A percentile compares a stretch with the other conserved stretches of the same genome.
These are phyloP conservation scores for Neospora caninum DNA, from an alignment of 169 alveolate genomes.

Conservation along the genomic window DNA sequence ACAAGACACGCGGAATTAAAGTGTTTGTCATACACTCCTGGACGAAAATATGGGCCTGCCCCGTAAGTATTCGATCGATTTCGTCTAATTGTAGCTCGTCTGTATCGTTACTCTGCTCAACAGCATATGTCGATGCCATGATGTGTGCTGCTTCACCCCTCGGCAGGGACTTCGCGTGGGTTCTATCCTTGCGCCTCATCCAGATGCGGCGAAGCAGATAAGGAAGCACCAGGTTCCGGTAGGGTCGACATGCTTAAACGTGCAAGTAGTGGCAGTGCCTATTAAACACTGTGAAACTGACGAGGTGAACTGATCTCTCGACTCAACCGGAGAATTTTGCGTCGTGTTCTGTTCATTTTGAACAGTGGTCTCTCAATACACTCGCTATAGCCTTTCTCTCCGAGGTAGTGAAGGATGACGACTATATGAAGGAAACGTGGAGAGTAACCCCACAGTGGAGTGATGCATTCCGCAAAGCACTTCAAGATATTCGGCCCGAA, in stretches of 20 bases:
- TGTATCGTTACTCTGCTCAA: not conserved
- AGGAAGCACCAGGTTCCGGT: constrained; percentile 60
- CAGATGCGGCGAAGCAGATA: constrained; percentile 44
- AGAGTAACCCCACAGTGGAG: constrained; percentile 35
- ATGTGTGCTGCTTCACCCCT: not conserved
- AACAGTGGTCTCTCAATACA: constrained; percentile 43
- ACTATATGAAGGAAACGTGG: constrained; percentile 55
- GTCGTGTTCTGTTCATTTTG: not conserved
- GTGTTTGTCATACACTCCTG: constrained; percentile 66
- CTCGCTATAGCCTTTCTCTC: constrained; percentile 42
- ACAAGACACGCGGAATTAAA: not conserved
- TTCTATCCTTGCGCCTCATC: constrained; percentile 50
- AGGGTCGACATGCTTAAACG: not conserved
- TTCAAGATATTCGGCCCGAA: not conserved
- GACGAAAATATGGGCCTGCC: constrained; percentile 70
- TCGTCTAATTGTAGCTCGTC: not conserved
- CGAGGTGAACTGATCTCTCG: not conserved
- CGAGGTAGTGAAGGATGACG: constrained; percentile 34
- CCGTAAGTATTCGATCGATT: constrained; percentile 11
- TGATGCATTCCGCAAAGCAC: not conserved
- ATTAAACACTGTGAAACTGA: not conserved
- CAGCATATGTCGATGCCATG: not conserved
- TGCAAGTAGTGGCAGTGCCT: not conserved
- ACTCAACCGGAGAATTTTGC: not conserved
- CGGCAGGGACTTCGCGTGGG: constrained; percentile 57